Conservation (phyloP, 2,329 filamentous ascomycete genomes). For the Exophiala calicioides region DNA sequence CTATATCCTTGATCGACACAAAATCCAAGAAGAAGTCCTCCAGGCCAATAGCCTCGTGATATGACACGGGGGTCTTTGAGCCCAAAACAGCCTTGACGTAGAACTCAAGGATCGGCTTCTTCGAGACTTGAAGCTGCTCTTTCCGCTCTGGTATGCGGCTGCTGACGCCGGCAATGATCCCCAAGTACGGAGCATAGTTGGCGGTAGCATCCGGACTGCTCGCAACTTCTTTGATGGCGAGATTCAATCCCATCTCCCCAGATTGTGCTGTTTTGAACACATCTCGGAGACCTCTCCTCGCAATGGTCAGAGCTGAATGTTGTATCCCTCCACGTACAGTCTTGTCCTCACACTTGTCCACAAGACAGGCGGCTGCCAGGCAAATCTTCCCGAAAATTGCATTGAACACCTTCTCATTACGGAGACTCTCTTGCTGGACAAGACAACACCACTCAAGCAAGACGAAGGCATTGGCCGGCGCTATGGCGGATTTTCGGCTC, state of each 20-base stretch:
- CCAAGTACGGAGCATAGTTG: conserved; percentile 75
- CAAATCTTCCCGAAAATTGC: conserved; percentile 62
- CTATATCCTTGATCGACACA: conserved; percentile 70
- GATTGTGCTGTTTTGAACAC: conserved; percentile 63
- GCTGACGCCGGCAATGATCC: conserved; percentile 83
- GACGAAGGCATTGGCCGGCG: conserved; percentile 79
- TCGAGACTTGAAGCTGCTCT: conserved; percentile 63
- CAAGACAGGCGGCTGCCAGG: conserved; percentile 66
- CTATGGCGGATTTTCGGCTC: conserved; percentile 73
- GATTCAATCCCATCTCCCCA: conserved; percentile 62
- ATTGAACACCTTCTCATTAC: conserved; percentile 59
- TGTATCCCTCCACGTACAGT: conserved; percentile 64
- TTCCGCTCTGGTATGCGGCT: conserved; percentile 67
- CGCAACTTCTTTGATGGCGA: conserved; percentile 67
- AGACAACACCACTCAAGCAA: conserved; percentile 87
- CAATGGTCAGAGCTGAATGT: conserved; percentile 73
- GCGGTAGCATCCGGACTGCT: conserved; percentile 65
- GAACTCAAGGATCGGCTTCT: conserved; percentile 74
- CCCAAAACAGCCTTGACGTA: conserved; percentile 83
- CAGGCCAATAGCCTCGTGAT: conserved; percentile 71
- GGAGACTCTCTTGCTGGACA: conserved; percentile 70
- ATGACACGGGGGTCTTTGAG: conserved; percentile 70
- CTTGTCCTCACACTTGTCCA: conserved; percentile 76
- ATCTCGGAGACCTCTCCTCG: conserved; percentile 75
- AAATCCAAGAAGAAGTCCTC: conserved; percentile 81